Conservation (phyloP, 306 rosid species). For the Glycine latifolia region DNA sequence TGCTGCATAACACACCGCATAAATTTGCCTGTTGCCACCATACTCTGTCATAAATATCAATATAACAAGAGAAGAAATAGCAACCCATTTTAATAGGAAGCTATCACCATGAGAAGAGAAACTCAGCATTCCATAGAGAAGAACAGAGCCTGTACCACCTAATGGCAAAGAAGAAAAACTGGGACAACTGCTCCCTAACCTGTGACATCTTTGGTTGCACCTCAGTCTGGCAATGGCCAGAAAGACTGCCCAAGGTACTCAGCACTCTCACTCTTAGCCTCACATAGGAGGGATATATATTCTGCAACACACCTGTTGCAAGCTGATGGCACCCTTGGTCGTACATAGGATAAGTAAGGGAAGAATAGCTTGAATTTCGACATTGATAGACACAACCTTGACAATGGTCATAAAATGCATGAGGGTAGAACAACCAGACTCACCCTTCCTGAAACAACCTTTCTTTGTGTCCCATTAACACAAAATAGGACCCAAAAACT, state of each 20-base stretch:
- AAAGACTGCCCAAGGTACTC: background rate
- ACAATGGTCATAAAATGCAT: background rate
- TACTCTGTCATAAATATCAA: constrained; percentile 18
- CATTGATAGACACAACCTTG: background rate
- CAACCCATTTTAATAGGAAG: background rate
- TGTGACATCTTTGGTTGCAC: constrained; percentile 1
- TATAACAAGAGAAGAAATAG: constrained; percentile 11
- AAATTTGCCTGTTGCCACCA: background rate
- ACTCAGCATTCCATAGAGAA: background rate
- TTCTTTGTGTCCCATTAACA: background rate
- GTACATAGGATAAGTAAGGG: background rate
- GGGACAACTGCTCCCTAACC: background rate
- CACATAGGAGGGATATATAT: background rate
- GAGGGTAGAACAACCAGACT: background rate
- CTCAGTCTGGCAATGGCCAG: background rate
- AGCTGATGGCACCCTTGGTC: background rate
- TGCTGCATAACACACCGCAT: background rate
- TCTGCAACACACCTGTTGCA: background rate
- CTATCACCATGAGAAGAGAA: background rate
- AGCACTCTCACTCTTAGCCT: background rate
- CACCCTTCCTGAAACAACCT: background rate
- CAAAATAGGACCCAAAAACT: background rate
- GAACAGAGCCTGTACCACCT: background rate
- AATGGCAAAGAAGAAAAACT: background rate
- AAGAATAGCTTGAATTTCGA: background rate